Evolutionary conservation across 2,329 filamentous ascomycete species (phyloP).

Genomic region (Aotearoamyces nothofagi): DNA sequence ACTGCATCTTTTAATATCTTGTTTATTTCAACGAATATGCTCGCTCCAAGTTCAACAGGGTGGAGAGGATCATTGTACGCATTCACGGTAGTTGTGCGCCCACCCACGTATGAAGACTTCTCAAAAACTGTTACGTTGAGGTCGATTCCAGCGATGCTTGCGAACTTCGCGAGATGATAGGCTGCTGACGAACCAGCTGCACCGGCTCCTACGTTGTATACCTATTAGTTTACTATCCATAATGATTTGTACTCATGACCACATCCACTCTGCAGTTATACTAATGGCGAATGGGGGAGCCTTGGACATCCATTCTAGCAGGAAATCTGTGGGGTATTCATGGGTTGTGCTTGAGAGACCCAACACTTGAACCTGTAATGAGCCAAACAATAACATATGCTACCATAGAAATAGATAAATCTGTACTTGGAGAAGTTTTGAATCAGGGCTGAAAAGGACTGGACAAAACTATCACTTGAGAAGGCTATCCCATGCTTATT

Average conservation of each 20-base stretch:
- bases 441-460: too few relatives aligned
- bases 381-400: too few relatives aligned
- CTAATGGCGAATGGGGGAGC: neutral
- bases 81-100: conserved; percentile 73
- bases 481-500: too few relatives aligned
- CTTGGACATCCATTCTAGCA: too few relatives aligned
- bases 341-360: neutral
- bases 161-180: conserved; percentile 64
- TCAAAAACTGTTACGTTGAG: conserved; percentile 85
- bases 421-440: too few relatives aligned
- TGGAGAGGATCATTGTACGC: conserved; percentile 51
- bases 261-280: neutral
- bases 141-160: conserved; percentile 37
- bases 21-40: conserved; percentile 81
- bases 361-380: too few relatives aligned
- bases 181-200: conserved; percentile 78
- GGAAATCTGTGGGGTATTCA: too few relatives aligned
- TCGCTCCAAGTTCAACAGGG: conserved; percentile 76
- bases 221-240: neutral
- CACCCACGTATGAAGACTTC: conserved; percentile 61
- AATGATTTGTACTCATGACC: neutral
- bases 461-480: too few relatives aligned
- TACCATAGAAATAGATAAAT: too few relatives aligned
- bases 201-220: conserved; percentile 59
- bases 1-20: conserved; percentile 65